Evolutionary conservation across 208 protist genomes (phyloP).

Genomic region (Leishmania amazonensis): DNA sequence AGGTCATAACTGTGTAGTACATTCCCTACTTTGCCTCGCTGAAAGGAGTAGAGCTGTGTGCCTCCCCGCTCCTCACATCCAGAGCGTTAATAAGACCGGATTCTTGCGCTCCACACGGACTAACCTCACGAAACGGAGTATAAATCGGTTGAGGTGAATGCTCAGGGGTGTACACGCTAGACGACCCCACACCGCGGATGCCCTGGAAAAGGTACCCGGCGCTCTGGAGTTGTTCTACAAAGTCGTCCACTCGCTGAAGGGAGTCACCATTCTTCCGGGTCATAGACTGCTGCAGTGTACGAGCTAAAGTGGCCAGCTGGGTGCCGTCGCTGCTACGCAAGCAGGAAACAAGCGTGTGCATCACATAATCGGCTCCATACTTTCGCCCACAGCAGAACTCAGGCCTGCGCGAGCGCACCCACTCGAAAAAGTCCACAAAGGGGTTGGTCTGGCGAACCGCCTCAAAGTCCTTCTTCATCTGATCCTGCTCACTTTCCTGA

Average conservation of each 20-base stretch:
- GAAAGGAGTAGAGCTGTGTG: slow-evolving; percentile 33
- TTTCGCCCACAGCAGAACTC: slow-evolving; percentile 66
- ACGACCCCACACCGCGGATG: not conserved
- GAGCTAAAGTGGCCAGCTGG: slow-evolving; percentile 40
- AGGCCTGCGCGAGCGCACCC: slow-evolving; percentile 38
- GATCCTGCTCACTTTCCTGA: slow-evolving; percentile 41
- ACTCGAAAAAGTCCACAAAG: slow-evolving; percentile 71
- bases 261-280: slow-evolving; percentile 26
- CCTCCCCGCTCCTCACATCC: slow-evolving; percentile 22
- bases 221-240: slow-evolving; percentile 50
- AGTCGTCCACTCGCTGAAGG: slow-evolving; percentile 56
- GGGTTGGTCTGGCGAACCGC: slow-evolving; percentile 48
- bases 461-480: slow-evolving; percentile 56
- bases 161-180: not conserved
- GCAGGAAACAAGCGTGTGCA: slow-evolving; percentile 33
- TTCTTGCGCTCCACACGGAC: not conserved
- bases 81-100: slow-evolving; percentile 21
- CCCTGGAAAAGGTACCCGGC: slow-evolving; percentile 12
- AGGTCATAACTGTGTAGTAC: not conserved
- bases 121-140: not conserved
- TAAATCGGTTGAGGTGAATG: slow-evolving; percentile 11
- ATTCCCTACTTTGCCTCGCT: slow-evolving; percentile 6
- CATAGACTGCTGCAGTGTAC: slow-evolving; percentile 46
- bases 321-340: slow-evolving; percentile 41
- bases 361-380: slow-evolving; percentile 42